phyloP scores from a whole-genome alignment of 2,329 filamentous ascomycete species.

The Neonectria neomacrospora region DNA sequence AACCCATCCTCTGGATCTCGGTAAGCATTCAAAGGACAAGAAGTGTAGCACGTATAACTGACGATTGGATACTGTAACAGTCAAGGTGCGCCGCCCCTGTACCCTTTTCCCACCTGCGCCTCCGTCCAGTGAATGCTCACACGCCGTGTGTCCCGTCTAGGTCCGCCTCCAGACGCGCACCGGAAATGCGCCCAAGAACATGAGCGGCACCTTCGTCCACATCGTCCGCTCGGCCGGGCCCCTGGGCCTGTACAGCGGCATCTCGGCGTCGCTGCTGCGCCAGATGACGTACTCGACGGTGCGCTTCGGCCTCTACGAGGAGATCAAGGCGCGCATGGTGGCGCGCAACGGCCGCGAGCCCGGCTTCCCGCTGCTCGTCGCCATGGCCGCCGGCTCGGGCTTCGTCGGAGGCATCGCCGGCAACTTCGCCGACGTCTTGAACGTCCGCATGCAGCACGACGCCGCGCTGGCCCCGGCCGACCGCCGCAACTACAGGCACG shows the following conservation, averaged over 20 bases:
- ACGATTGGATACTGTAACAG: conserved; percentile 49
- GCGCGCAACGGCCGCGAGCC: conserved; percentile 67
- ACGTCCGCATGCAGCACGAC: conserved; percentile 98
- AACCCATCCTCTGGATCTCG: conserved; percentile 92
- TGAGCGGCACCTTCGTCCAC: conserved; percentile 87
- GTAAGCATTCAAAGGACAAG: conserved; percentile 63
- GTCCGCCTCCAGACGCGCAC: conserved; percentile 89
- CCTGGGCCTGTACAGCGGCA: conserved; percentile 87
- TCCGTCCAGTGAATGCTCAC: conserved; percentile 14
- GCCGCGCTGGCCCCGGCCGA: conserved; percentile 78
- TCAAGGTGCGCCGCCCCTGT: conserved; percentile 55
- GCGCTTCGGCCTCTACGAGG: conserved; percentile 96
- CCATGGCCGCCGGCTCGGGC: conserved; percentile 84
- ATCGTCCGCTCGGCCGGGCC: conserved; percentile 80
- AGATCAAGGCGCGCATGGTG: conserved; percentile 75
- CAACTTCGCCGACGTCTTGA: conserved; percentile 95
- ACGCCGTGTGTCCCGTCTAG: conserved; percentile 55
- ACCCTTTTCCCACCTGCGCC: background rate
- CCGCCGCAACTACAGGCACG: conserved; percentile 89
- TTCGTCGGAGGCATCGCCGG: conserved; percentile 90
- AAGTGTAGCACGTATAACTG: conserved; percentile 31
- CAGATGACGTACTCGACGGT: conserved; percentile 97
- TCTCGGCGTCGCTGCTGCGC: conserved; percentile 91
- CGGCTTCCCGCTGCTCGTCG: conserved; percentile 80
- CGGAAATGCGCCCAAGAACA: conserved; percentile 79